phyloP scores from a whole-genome alignment of 768 basidiomycete genomes.

The Mycena belliarum region DNA sequence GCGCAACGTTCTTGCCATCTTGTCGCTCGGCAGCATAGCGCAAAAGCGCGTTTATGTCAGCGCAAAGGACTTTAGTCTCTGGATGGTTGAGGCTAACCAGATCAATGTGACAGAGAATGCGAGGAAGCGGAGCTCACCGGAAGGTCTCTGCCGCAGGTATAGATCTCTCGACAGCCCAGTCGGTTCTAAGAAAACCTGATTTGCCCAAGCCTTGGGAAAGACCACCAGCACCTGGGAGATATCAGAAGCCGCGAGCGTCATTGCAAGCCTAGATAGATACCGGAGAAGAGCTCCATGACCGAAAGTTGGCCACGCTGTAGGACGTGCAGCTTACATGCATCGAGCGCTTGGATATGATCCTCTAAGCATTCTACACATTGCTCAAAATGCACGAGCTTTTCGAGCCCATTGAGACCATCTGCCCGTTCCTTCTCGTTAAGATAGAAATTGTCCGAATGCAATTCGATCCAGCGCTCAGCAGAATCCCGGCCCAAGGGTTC shows the following conservation, averaged over 20 bases:
- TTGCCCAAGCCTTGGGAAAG: slow-evolving; percentile 46
- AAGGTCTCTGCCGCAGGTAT: slow-evolving; percentile 47
- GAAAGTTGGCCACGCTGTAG: background rate
- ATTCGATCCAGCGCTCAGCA: slow-evolving; percentile 6
- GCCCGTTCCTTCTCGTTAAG: background rate
- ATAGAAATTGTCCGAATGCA: background rate
- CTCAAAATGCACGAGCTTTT: background rate
- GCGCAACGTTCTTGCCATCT: background rate
- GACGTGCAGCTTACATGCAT: background rate
- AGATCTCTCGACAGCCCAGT: slow-evolving; percentile 51
- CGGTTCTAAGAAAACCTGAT: slow-evolving; percentile 43
- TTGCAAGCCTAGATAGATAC: background rate
- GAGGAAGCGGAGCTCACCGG: slow-evolving; percentile 28
- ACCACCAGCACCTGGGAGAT: slow-evolving; percentile 42
- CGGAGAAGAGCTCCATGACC: slow-evolving; percentile 2
- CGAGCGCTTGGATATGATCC: background rate
- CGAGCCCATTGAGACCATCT: background rate
- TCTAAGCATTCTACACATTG: background rate
- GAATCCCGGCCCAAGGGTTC: background rate
- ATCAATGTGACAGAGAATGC: background rate
- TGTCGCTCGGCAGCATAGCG: background rate
- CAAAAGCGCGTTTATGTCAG: slow-evolving; percentile 3
- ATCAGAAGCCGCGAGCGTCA: background rate
- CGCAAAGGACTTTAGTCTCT: background rate
- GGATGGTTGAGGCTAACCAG: slow-evolving; percentile 10